Evolutionary conservation across 2,329 filamentous ascomycete species (phyloP), one percentile per base, ranked within the genome.

Genomic region (Aspergillus tamarii): DNA sequence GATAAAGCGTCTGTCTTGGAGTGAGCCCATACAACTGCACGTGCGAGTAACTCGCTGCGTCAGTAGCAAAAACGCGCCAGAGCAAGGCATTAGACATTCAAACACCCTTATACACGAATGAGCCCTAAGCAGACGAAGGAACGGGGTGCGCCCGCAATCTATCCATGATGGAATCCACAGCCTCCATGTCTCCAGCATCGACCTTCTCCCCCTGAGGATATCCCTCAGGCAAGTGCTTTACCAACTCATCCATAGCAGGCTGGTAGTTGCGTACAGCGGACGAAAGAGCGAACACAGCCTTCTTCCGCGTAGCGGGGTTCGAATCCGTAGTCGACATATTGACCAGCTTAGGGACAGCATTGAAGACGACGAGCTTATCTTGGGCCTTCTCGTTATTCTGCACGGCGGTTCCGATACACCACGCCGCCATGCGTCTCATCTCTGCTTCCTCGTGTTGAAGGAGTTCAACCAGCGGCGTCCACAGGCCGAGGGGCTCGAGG

Each of bases 341-440:
- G 10, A 93, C 88, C 26, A 99, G 84, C 36, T 80, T 85, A 43
- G 89, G 86, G 34, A 97, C 82, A 3, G 89, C 92, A 36, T 91
- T 91, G 34, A 85, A 71, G 9, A 83, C 81, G 19, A 89, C 75
- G 23, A 88, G 77, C 82, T 87, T 87, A 81, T 95, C 92, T 81
- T 99, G 95, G 57, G 88, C 89, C 76, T 90, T 90, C 70, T 87
- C 85, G 78, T 99, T 98, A 82, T 99, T 99, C 84, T 98, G 94
- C 64, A 99, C 95, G 11, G 95, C 94, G 7, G 94, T 97, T 57
- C 92, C 93, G 63, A 95, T 83, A 81, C 93, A 97, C 92, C 93
- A 97, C n/a, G 93, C 93, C 3, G 94, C 94, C 87, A 93, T 93
- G 72, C 84, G 88, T 67, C 94, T 85, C 73, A 97, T 83, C 67